phyloP scores from a whole-genome alignment of 2,329 filamentous ascomycete genomes.

The Escovopsis sp. region DNA sequence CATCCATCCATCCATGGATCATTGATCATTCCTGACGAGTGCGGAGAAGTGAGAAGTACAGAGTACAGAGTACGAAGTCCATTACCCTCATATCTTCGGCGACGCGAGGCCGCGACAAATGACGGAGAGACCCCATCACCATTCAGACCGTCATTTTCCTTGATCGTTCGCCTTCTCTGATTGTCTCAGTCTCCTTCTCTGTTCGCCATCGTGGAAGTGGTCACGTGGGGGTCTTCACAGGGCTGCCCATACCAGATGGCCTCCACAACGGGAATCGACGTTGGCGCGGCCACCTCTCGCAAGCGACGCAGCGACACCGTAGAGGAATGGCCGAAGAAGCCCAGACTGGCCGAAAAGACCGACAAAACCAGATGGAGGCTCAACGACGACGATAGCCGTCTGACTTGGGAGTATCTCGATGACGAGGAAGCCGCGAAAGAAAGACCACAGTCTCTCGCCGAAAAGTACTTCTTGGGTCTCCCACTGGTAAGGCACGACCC shows the following conservation, averaged over 20 bases:
- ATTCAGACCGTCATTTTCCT: too few relatives aligned
- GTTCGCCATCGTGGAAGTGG: too few relatives aligned
- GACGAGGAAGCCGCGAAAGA: conserved; percentile 52
- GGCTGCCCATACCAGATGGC: conserved; percentile 11
- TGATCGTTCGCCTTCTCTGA: too few relatives aligned
- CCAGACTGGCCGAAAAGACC: conserved; percentile 43
- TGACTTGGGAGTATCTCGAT: conserved; percentile 87
- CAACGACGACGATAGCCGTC: conserved; percentile 64
- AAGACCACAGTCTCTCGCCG: conserved; percentile 81
- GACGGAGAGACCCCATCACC: too few relatives aligned
- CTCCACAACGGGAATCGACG: conserved; percentile 15
- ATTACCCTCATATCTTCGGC: too few relatives aligned
- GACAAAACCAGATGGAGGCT: conserved; percentile 76
- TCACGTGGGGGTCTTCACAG: neutral
- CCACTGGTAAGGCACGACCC: conserved; percentile 53
- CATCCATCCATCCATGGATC: too few relatives aligned
- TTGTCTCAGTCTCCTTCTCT: too few relatives aligned
- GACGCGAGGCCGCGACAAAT: too few relatives aligned
- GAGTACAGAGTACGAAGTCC: too few relatives aligned
- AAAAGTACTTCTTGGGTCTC: conserved; percentile 75
- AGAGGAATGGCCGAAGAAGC: conserved; percentile 27
- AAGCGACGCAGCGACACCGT: conserved; percentile 29
- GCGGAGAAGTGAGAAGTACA: too few relatives aligned
- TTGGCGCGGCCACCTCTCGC: conserved; percentile 18
- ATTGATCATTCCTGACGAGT: too few relatives aligned